Conservation (phyloP, 768 basidiomycete species). For the Collybia nuda region DNA sequence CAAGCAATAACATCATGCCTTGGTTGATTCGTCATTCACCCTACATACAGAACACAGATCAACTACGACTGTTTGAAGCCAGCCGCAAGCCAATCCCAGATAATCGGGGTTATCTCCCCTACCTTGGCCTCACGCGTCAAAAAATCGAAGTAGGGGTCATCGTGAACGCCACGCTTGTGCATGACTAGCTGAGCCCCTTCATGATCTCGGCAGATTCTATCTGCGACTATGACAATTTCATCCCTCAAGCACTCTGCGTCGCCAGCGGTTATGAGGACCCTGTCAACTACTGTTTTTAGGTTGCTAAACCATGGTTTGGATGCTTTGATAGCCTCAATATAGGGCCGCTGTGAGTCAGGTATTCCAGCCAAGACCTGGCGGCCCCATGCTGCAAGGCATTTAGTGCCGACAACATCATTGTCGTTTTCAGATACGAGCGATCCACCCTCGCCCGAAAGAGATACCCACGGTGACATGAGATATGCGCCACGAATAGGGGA, state of each 20-base stretch:
- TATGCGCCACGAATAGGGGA: conserved; percentile 20
- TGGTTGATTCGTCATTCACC: too few species aligned
- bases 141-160: conserved; percentile 34
- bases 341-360: conserved; percentile 7
- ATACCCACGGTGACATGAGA: conserved; percentile 32
- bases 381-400: conserved; percentile 15
- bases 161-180: conserved; percentile 33
- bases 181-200: conserved; percentile 18
- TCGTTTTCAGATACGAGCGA: conserved; percentile 13
- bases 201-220: conserved; percentile 1
- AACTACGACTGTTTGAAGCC: background rate
- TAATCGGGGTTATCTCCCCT: conserved; percentile 18
- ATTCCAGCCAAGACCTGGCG: conserved; percentile 13
- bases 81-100: conserved; percentile 16
- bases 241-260: conserved; percentile 21
- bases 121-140: conserved; percentile 15
- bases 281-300: conserved; percentile 17
- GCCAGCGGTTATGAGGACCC: conserved; percentile 25
- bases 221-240: conserved; percentile 11
- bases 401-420: conserved; percentile 16
- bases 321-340: conserved; percentile 17
- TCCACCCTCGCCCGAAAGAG: conserved; percentile 12
- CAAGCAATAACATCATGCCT: too few species aligned
- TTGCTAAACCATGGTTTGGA: conserved; percentile 24
- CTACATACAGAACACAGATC: too few species aligned